phyloP scores from a whole-genome alignment of 441 rosid species.

The Gossypium schwendimanii region DNA sequence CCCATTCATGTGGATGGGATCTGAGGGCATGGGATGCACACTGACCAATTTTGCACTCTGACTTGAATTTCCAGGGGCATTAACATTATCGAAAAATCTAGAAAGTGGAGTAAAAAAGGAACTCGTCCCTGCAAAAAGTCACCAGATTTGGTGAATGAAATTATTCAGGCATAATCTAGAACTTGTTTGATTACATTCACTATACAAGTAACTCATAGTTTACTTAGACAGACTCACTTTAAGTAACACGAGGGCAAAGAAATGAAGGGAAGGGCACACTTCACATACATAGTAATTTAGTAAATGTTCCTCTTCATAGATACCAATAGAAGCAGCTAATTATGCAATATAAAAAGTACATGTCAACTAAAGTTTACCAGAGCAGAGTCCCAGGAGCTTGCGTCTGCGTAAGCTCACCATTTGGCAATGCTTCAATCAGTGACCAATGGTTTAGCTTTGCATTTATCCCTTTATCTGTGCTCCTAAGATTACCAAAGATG shows the following conservation, averaged over 20 bases:
- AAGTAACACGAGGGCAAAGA: background rate
- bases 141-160: slow-evolving; percentile 13
- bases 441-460: slow-evolving; percentile 13
- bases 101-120: slow-evolving; percentile 54
- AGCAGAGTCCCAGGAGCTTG: slow-evolving; percentile 77
- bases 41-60: slow-evolving; percentile 33
- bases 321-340: slow-evolving; percentile 17
- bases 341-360: slow-evolving; percentile 12
- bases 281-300: background rate
- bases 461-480: slow-evolving; percentile 18
- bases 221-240: background rate
- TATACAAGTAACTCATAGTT: background rate
- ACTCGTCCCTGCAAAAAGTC: slow-evolving; percentile 38
- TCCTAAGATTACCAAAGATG: slow-evolving; percentile 16
- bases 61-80: slow-evolving; percentile 26
- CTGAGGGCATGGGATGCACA: slow-evolving; percentile 46
- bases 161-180: slow-evolving; percentile 9
- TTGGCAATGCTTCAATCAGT: slow-evolving; percentile 20
- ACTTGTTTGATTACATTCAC: background rate
- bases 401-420: slow-evolving; percentile 98
- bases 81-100: slow-evolving; percentile 36
- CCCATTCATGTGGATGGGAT: slow-evolving; percentile 26
- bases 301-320: slow-evolving; percentile 6
- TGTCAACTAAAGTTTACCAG: slow-evolving; percentile 48
- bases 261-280: background rate